A percentile compares a stretch with the other conserved stretches of the same genome.
Evolutionary conservation across 2,329 filamentous ascomycete genomes (phyloP).

Genomic region (Alternaria arborescens): DNA sequence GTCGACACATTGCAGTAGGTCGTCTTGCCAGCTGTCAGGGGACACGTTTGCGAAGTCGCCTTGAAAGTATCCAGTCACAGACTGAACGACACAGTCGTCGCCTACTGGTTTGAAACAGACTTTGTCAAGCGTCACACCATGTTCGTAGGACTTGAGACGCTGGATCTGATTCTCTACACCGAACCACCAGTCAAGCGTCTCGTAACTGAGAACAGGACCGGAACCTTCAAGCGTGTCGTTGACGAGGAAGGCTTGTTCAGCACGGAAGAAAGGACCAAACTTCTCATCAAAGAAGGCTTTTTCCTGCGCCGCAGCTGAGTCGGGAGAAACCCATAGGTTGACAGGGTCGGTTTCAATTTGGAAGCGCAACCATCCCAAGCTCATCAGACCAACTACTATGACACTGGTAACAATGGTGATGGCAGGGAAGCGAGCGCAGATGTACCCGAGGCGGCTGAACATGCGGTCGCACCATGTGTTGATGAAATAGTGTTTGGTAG

Average conservation of each 20-base stretch:
- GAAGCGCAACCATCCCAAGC: conserved; percentile 87
- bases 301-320: conserved; percentile 87
- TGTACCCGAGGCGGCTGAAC: conserved; percentile 81
- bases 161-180: conserved; percentile 82
- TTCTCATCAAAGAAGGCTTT: conserved; percentile 92
- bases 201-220: conserved; percentile 84
- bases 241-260: conserved; percentile 91
- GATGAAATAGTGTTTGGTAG: conserved; percentile 79
- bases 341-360: conserved; percentile 91
- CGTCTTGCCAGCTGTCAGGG: conserved; percentile 73
- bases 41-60: conserved; percentile 70
- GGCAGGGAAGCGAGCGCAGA: conserved; percentile 82
- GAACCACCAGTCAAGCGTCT: conserved; percentile 93
- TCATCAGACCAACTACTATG: conserved; percentile 79
- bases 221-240: conserved; percentile 78
- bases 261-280: conserved; percentile 95
- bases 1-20: conserved; percentile 76
- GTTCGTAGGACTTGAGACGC: conserved; percentile 73
- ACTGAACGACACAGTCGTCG: conserved; percentile 90
- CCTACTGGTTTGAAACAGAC: conserved; percentile 95
- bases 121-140: conserved; percentile 76
- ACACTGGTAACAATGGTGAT: conserved; percentile 82
- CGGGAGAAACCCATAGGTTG: conserved; percentile 94
- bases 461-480: conserved; percentile 83
- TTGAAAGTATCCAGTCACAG: conserved; percentile 87